Percentiles rank a stretch among this genome's conserved stretches.
Conservation (phyloP, 2,329 filamentous ascomycete genomes). For the Alternaria infectoria region DNA sequence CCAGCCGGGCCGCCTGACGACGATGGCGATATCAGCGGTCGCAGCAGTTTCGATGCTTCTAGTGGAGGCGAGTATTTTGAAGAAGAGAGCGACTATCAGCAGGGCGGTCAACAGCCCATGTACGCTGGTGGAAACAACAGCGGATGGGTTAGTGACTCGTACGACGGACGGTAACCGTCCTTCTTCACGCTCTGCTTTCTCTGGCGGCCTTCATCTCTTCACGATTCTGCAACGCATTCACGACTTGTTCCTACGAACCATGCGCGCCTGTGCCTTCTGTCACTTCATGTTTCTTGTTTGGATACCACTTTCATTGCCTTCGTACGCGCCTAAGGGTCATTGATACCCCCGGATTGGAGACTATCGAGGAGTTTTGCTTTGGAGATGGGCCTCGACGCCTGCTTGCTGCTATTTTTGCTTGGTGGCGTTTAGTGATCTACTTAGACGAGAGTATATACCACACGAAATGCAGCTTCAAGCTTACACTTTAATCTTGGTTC, state of each 20-base stretch:
- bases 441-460: constrained; percentile 15
- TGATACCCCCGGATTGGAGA: constrained; percentile 22
- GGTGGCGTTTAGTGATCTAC: neutral
- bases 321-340: constrained; percentile 10
- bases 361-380: constrained; percentile 5
- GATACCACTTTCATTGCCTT: constrained; percentile 28
- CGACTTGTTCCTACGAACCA: constrained; percentile 7
- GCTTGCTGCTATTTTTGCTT: neutral
- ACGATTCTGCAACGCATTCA: constrained; percentile 9
- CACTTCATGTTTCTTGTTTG: constrained; percentile 7
- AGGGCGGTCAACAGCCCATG: constrained; percentile 30
- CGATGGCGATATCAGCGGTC: constrained; percentile 70
- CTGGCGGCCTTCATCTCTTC: neutral
- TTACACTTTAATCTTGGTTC: neutral
- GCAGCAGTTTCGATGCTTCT: constrained; percentile 78
- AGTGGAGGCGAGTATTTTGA: constrained; percentile 72
- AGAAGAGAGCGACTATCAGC: constrained; percentile 66
- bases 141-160: constrained; percentile 47
- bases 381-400: neutral
- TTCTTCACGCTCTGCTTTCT: neutral
- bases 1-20: constrained; percentile 66
- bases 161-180: constrained; percentile 14
- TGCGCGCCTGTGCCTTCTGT: constrained; percentile 1
- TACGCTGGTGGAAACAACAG: constrained; percentile 37
- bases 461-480: constrained; percentile 1